These are phyloP conservation scores for Eimeria falciformis DNA, from an alignment of 169 alveolate genomes.

Conservation along the genomic window DNA sequence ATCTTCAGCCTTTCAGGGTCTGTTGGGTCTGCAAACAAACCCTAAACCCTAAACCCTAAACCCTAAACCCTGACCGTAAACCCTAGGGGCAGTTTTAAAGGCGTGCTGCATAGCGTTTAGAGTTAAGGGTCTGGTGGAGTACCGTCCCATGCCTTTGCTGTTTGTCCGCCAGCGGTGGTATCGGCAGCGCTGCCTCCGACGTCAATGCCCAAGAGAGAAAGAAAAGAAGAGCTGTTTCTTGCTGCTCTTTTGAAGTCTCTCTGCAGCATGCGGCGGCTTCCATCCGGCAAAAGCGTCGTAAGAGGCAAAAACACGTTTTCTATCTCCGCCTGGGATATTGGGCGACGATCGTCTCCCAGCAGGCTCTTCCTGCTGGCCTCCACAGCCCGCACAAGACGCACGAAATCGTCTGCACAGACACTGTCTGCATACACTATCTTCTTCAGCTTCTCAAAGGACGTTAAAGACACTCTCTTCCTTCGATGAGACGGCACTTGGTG, in stretches of 20 bases:
- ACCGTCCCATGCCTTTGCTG: slow-evolving; percentile 4
- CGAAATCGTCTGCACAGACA: not conserved
- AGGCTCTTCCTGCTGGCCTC: not conserved
- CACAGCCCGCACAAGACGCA: not conserved
- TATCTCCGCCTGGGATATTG: not conserved
- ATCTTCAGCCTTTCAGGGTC: not conserved
- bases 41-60: not conserved
- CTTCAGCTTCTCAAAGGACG: not conserved
- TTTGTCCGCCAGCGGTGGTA: not conserved
- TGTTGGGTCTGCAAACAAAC: not conserved
- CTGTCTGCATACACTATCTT: not conserved
- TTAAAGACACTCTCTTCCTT: not conserved
- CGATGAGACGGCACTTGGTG: not conserved
- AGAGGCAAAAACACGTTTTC: not conserved
- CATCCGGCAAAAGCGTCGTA: not conserved
- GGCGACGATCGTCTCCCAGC: not conserved
- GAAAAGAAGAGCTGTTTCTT: not conserved
- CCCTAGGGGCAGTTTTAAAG: not conserved
- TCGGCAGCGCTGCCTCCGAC: not conserved
- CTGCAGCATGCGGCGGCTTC: not conserved
- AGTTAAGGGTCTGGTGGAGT: too few relatives aligned
- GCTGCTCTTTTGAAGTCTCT: not conserved
- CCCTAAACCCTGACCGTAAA: not conserved
- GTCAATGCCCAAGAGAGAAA: not conserved
- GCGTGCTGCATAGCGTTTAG: not conserved